Evolutionary conservation across 306 rosid species (phyloP).

Genomic region (Leucaena leucocephala): DNA sequence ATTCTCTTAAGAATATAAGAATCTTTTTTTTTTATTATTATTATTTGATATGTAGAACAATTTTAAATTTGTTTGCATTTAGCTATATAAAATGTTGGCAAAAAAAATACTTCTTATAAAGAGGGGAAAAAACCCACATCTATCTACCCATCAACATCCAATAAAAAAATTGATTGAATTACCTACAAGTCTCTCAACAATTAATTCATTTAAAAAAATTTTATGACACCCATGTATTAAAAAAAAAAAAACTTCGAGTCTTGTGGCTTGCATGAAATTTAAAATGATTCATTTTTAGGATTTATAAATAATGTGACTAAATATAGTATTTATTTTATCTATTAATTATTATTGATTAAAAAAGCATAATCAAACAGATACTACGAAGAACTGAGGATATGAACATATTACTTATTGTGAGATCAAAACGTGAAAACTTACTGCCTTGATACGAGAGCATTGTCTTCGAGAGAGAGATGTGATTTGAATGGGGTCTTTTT

Average conservation of each 20-base stretch:
- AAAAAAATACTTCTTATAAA: neutral
- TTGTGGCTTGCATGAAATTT: neutral
- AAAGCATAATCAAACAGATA: neutral
- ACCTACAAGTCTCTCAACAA: neutral
- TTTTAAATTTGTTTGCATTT: no score
- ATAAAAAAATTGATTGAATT: neutral
- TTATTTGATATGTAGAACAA: no score
- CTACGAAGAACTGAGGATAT: no score
- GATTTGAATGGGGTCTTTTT: no score
- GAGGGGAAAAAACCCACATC: neutral
- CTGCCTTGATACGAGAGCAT: no score
- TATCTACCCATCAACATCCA: neutral
- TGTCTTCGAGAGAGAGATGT: no score
- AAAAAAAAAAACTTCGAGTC: neutral
- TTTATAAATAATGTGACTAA: neutral
- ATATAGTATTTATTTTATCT: no score
- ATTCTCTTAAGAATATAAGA: no score
- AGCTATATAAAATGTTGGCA: neutral
- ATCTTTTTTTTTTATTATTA: no score
- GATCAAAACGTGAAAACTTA: no score
- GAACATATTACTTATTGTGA: no score
- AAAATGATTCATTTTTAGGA: neutral
- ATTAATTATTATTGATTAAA: neutral
- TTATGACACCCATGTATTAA: neutral
- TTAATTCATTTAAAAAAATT: neutral